A percentile compares a stretch with the other conserved stretches of the same genome.
Conservation (phyloP, 2,329 filamentous ascomycete genomes). For the Lecanicillium sp. region DNA sequence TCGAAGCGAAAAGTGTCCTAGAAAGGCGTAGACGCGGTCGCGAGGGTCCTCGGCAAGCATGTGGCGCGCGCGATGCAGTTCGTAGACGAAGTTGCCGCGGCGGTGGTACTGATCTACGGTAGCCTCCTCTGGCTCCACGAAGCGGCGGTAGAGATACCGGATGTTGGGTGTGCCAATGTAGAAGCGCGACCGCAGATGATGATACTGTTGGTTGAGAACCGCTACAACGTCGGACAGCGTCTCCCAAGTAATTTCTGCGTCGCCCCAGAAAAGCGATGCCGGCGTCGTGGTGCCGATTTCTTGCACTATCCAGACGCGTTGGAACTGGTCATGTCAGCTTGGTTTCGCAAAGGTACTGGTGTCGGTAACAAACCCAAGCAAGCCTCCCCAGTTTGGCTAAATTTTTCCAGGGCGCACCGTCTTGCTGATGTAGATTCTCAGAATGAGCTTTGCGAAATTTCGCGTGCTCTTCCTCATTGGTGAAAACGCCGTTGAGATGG, state of each 20-base stretch:
- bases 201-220: constrained; percentile 28
- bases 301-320: constrained; percentile 32
- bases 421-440: constrained; percentile 24
- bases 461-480: constrained; percentile 24
- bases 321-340: constrained; percentile 23
- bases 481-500: constrained; percentile 24
- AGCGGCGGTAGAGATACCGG: constrained; percentile 27
- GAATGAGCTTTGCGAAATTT: constrained; percentile 25
- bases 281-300: constrained; percentile 30
- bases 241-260: constrained; percentile 28
- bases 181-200: constrained; percentile 26
- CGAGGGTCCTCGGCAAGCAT: constrained; percentile 27
- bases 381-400: constrained; percentile 26
- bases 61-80: constrained; percentile 30
- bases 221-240: constrained; percentile 25
- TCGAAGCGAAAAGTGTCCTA: constrained; percentile 29
- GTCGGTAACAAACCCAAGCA: constrained; percentile 26
- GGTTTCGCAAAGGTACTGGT: constrained; percentile 1
- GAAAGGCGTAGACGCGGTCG: constrained; percentile 31
- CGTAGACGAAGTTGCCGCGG: constrained; percentile 30
- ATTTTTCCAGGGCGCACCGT: constrained; percentile 25
- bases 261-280: constrained; percentile 30
- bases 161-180: constrained; percentile 28
- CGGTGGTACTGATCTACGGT: constrained; percentile 24
- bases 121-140: constrained; percentile 27